phyloP scores from a whole-genome alignment of 2,329 filamentous ascomycete genomes.

The Colletotrichum lindemuthianum region DNA sequence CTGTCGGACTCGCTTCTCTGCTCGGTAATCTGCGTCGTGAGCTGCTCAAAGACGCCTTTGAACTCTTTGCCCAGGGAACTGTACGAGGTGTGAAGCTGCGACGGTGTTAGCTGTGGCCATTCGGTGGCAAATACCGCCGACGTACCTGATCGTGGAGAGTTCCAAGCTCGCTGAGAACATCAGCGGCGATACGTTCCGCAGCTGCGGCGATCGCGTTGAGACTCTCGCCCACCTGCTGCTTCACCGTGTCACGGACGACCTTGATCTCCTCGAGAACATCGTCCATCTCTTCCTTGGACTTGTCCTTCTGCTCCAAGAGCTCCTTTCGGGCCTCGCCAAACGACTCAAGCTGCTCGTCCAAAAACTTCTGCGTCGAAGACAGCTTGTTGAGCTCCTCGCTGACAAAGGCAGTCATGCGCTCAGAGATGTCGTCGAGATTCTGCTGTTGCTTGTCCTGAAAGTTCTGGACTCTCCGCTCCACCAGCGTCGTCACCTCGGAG shows the following conservation, averaged over 20 bases:
- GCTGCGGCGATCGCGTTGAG: conserved; percentile 84
- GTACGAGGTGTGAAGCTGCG: conserved; percentile 85
- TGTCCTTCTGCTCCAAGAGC: conserved; percentile 73
- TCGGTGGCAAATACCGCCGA: accelerated
- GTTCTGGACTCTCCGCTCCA: conserved; percentile 78
- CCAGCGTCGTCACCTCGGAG: conserved; percentile 76
- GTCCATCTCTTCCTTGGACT: conserved; percentile 87
- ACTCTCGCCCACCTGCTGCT: conserved; percentile 84
- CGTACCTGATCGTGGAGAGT: conserved; percentile 78
- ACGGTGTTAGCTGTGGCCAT: neutral
- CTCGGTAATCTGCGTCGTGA: conserved; percentile 77
- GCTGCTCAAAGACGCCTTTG: conserved; percentile 83
- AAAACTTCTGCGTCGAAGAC: conserved; percentile 73
- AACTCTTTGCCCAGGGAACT: conserved; percentile 85
- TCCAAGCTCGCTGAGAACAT: conserved; percentile 86
- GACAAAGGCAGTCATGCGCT: conserved; percentile 81
- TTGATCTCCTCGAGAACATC: conserved; percentile 92
- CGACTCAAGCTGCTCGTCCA: conserved; percentile 73
- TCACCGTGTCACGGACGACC: conserved; percentile 87
- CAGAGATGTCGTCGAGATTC: conserved; percentile 74
- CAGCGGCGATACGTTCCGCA: conserved; percentile 87
- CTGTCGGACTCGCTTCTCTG: conserved; percentile 82
- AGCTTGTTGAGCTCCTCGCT: conserved; percentile 78
- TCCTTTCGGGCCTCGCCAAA: conserved; percentile 76
- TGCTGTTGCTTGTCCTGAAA: conserved; percentile 79